These are phyloP conservation scores for Neonectria faginata DNA, from an alignment of 2,329 filamentous ascomycete genomes.

Conservation along the genomic window DNA sequence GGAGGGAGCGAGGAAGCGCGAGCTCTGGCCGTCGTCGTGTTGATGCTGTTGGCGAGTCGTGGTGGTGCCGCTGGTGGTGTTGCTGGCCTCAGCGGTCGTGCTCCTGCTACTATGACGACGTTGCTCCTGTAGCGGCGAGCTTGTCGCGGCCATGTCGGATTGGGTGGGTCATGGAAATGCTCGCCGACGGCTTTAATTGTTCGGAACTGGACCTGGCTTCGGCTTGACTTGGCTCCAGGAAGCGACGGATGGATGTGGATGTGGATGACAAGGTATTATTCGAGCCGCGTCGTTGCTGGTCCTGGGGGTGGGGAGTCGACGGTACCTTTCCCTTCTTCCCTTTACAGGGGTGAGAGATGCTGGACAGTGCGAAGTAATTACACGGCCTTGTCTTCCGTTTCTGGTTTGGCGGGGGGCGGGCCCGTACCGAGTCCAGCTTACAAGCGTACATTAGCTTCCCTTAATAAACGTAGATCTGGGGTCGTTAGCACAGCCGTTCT, in stretches of 20 bases:
- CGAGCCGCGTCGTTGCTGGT: background rate
- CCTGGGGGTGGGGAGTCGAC: background rate
- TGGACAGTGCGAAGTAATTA: background rate
- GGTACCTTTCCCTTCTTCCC: background rate
- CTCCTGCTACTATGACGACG: slow-evolving; percentile 38
- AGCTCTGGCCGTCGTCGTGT: slow-evolving; percentile 23
- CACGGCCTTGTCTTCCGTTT: slow-evolving; percentile 16
- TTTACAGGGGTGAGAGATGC: background rate
- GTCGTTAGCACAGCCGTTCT: slow-evolving; percentile 8
- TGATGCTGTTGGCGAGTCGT: slow-evolving; percentile 26
- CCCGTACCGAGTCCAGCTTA: background rate
- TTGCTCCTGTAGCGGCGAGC: slow-evolving; percentile 40
- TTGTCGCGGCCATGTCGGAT: slow-evolving; percentile 42
- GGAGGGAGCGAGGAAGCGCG: slow-evolving; percentile 33
- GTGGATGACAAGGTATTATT: background rate
- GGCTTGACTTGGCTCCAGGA: background rate
- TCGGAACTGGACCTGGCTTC: slow-evolving; percentile 2
- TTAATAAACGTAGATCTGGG: slow-evolving; percentile 16
- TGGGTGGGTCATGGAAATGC: slow-evolving; percentile 43
- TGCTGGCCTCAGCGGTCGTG: slow-evolving; percentile 30
- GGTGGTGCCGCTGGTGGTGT: slow-evolving; percentile 32
- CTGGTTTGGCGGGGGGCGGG: slow-evolving; percentile 6
- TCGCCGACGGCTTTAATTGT: background rate
- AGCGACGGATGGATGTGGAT: background rate
- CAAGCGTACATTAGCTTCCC: slow-evolving; percentile 7